Conservation (phyloP, 352 stramenopile genomes). For the Globisporangium uncinulatum region DNA sequence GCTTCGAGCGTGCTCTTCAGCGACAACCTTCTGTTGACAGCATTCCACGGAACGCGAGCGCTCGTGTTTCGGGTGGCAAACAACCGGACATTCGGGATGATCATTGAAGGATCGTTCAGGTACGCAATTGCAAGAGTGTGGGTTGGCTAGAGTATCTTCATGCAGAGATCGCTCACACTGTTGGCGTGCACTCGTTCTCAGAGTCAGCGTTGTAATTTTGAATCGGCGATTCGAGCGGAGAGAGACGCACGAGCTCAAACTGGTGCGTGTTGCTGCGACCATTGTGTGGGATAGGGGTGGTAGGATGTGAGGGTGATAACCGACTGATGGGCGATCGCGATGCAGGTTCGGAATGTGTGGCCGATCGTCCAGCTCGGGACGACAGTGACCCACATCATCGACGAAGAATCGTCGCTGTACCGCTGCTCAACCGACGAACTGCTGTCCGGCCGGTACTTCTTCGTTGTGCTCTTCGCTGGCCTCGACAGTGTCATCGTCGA, state of each 20-base stretch:
- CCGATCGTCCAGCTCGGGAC: conserved; percentile 52
- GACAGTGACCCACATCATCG: conserved; percentile 51
- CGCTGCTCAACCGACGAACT: conserved; percentile 37
- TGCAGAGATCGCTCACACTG: no score
- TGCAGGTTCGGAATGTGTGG: conserved; percentile 51
- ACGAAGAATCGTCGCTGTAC: conserved; percentile 43
- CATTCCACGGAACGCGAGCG: conserved; percentile 41
- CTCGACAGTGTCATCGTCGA: conserved; percentile 48
- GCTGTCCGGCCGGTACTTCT: conserved; percentile 42
- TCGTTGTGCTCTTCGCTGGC: conserved; percentile 50
- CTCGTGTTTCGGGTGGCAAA: conserved; percentile 60
- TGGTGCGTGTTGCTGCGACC: conserved; percentile 15
- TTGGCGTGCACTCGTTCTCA: conserved; percentile 7
- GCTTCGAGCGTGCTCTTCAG: conserved; percentile 45
- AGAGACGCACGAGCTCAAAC: conserved; percentile 45
- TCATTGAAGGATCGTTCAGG: conserved; percentile 58
- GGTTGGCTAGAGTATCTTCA: not conserved
- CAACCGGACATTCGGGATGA: conserved; percentile 39
- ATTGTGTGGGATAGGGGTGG: no score
- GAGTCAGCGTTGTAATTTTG: conserved; percentile 45
- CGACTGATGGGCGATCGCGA: no score
- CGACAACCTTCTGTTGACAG: conserved; percentile 38
- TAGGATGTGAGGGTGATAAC: no score
- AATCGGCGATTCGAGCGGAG: conserved; percentile 34
- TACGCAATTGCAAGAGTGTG: conserved; percentile 6